Percentiles rank a stretch among this genome's conserved stretches.
These are phyloP conservation scores for Thozetella sp. DNA, from an alignment of 495 filamentous ascomycete species.

Conservation along the genomic window DNA sequence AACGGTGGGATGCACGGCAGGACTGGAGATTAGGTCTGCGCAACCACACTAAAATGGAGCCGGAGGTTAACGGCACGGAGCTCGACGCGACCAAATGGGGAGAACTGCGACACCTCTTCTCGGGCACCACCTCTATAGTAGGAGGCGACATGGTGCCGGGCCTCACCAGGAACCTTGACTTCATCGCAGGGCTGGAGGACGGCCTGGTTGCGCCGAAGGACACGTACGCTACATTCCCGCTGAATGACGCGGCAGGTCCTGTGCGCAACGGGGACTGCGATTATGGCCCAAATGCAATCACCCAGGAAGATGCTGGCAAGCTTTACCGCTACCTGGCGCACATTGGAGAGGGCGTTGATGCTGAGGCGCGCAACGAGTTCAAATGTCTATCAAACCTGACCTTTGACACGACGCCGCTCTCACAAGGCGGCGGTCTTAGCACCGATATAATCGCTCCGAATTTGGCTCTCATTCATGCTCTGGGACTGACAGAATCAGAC, in stretches of 20 bases:
- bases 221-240: conserved; percentile 4
- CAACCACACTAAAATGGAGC: conserved; percentile 8
- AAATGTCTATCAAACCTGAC: conserved; percentile 11
- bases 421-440: conserved; percentile 12
- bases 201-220: conserved; percentile 7
- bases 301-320: not conserved
- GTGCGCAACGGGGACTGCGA: not conserved
- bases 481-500: conserved; percentile 11
- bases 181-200: conserved; percentile 8
- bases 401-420: conserved; percentile 13
- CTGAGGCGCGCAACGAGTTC: conserved; percentile 15
- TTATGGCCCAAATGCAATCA: not conserved
- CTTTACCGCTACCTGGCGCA: conserved; percentile 14
- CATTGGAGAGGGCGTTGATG: conserved; percentile 16
- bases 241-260: not conserved
- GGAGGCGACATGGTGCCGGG: conserved; percentile 15
- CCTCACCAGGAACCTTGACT: conserved; percentile 14
- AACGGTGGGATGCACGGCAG: no score
- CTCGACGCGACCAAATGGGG: conserved; percentile 15
- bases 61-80: conserved; percentile 9
- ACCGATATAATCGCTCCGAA: conserved; percentile 16
- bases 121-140: conserved; percentile 16
- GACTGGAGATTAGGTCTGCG: conserved; percentile 14
- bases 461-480: conserved; percentile 13
- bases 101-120: conserved; percentile 19